phyloP scores from a whole-genome alignment of 192 early-diverging fungal species.

The Backusella tuberculispora region DNA sequence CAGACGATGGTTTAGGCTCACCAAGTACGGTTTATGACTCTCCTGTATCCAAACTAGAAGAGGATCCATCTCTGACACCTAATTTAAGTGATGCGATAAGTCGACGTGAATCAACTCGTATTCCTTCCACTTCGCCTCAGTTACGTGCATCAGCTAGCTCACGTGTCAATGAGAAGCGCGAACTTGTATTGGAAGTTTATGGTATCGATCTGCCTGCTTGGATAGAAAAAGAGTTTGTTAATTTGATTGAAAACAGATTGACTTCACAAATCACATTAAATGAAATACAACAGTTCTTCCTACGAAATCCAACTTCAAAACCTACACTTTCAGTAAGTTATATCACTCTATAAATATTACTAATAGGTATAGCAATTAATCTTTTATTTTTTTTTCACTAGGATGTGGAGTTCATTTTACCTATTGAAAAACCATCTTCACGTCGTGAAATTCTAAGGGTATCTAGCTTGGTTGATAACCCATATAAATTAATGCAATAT shows the following conservation, averaged over 20 bases:
- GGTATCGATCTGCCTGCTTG: slow-evolving; percentile 56
- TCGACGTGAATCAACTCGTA: neutral
- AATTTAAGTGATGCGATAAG: neutral
- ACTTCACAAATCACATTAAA: slow-evolving; percentile 60
- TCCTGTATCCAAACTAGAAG: neutral
- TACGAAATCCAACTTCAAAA: slow-evolving; percentile 67
- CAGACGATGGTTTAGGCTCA: neutral
- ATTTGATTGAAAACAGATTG: slow-evolving; percentile 66
- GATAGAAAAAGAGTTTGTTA: slow-evolving; percentile 63
- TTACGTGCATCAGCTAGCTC: neutral
- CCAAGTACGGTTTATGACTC: neutral
- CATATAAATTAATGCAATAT: slow-evolving; percentile 64
- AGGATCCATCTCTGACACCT: neutral
- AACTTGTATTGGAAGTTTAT: slow-evolving; percentile 69
- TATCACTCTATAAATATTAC: neutral
- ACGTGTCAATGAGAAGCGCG: slow-evolving; percentile 41
- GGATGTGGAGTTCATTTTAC: slow-evolving; percentile 81
- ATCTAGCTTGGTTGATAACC: slow-evolving; percentile 56
- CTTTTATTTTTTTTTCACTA: slow-evolving; percentile 14
- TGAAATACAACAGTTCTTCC: slow-evolving; percentile 63
- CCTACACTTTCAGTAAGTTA: slow-evolving; percentile 61
- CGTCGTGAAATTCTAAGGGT: slow-evolving; percentile 48
- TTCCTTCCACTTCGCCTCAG: neutral
- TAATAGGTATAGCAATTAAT: neutral
- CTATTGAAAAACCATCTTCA: slow-evolving; percentile 50